Evolutionary conservation across 2,329 filamentous ascomycete species (phyloP).

Genomic region (Fusarium pininemorale): DNA sequence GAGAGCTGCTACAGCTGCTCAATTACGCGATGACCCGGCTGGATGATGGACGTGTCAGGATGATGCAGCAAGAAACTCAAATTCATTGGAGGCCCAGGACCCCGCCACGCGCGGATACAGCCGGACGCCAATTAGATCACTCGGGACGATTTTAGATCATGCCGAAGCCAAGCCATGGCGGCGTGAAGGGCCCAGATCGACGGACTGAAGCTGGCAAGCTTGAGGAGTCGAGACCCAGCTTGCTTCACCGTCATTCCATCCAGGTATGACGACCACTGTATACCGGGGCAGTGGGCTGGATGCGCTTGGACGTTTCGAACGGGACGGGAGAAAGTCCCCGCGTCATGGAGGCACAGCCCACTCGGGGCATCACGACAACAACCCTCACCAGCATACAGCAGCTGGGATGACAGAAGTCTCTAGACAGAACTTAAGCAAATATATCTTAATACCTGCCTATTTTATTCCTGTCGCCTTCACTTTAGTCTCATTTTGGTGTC

Average conservation of each 20-base stretch:
- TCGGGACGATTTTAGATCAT: background rate
- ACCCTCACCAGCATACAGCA: rapidly evolving
- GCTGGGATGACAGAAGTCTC: background rate
- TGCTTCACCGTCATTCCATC: background rate
- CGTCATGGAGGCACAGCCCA: background rate
- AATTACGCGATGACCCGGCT: background rate
- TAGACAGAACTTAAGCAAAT: background rate
- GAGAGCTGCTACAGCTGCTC: background rate
- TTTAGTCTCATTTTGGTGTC: background rate
- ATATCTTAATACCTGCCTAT: rapidly evolving
- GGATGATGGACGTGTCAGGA: background rate
- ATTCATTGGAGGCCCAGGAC: background rate
- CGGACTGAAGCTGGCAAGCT: background rate
- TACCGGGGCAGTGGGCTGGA: background rate
- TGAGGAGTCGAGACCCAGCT: background rate
- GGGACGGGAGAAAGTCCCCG: background rate
- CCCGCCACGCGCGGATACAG: background rate
- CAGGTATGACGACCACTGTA: background rate
- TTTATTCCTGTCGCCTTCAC: background rate
- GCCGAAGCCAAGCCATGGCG: background rate
- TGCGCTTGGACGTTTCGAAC: background rate
- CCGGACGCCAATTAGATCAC: background rate
- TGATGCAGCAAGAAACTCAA: background rate
- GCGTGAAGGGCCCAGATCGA: background rate
- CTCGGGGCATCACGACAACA: background rate